These are phyloP conservation scores for Aspergillus tubingensis DNA, from an alignment of 2,329 filamentous ascomycete genomes.

Conservation along the genomic window DNA sequence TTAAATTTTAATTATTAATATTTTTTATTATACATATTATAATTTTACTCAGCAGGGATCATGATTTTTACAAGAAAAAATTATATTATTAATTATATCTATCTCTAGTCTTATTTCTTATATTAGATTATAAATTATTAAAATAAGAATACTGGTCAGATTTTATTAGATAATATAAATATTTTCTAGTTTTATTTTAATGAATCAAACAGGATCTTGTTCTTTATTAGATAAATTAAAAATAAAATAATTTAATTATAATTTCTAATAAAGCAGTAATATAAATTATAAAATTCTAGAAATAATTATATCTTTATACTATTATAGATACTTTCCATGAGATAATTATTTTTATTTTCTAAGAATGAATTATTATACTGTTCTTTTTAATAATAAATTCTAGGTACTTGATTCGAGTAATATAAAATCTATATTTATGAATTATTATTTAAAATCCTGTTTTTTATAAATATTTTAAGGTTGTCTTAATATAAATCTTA, in stretches of 20 bases:
- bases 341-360: neutral
- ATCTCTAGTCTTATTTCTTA: no score
- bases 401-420: no score
- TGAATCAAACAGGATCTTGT: neutral
- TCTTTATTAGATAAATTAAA: neutral
- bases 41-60: neutral
- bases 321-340: neutral
- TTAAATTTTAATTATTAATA: neutral
- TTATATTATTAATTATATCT: neutral
- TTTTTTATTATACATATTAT: neutral
- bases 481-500: neutral
- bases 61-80: no score
- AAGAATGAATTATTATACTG: no score
- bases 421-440: no score
- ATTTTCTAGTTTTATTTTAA: neutral
- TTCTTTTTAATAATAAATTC: no score
- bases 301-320: neutral
- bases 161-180: neutral
- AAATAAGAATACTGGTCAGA: neutral
- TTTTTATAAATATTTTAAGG: neutral
- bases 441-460: no score
- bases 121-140: neutral
- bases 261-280: neutral
- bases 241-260: neutral
- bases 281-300: neutral